Conservation (phyloP, 805 yeast genomes). For the Candida tallmaniae region DNA sequence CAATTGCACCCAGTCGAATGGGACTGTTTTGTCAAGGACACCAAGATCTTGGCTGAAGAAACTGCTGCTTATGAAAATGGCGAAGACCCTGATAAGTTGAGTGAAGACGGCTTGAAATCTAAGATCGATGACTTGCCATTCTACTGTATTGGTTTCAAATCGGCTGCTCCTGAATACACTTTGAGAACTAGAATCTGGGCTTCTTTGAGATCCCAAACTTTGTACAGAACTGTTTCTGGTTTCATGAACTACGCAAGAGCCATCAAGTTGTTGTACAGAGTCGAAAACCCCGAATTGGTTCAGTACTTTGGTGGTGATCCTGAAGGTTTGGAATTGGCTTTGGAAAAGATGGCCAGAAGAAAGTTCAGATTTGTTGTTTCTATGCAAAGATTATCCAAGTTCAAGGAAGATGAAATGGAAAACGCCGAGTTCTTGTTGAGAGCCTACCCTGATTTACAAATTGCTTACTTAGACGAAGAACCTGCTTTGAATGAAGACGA, state of each 20-base stretch:
- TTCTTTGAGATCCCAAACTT: conserved; percentile 75
- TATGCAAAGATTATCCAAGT: conserved; percentile 55
- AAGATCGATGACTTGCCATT: conserved; percentile 41
- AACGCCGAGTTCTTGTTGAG: conserved; percentile 57
- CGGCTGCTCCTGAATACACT: conserved; percentile 45
- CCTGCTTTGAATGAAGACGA: conserved; percentile 37
- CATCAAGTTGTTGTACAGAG: conserved; percentile 43
- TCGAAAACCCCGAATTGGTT: conserved; percentile 45
- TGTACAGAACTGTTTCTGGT: conserved; percentile 80
- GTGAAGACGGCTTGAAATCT: conserved; percentile 31
- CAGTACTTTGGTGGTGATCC: conserved; percentile 99
- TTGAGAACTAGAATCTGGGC: conserved; percentile 80
- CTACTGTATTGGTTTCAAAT: conserved; percentile 44
- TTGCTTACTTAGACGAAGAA: conserved; percentile 74
- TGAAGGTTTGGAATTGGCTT: conserved; percentile 91
- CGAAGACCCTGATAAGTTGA: conserved; percentile 29
- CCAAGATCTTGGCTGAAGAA: conserved; percentile 51
- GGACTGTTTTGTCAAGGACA: conserved; percentile 56
- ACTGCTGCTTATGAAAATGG: conserved; percentile 52
- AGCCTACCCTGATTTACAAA: conserved; percentile 81
- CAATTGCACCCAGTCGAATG: conserved; percentile 96
- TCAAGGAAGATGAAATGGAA: conserved; percentile 53
- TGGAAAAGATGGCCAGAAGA: conserved; percentile 67
- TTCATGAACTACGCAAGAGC: conserved; percentile 78
- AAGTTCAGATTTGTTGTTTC: conserved; percentile 64